A percentile compares a stretch with the other conserved stretches of the same genome.
phyloP scores from a whole-genome alignment of 148 eudicot species.

The Rhododendron kiyosumense region DNA sequence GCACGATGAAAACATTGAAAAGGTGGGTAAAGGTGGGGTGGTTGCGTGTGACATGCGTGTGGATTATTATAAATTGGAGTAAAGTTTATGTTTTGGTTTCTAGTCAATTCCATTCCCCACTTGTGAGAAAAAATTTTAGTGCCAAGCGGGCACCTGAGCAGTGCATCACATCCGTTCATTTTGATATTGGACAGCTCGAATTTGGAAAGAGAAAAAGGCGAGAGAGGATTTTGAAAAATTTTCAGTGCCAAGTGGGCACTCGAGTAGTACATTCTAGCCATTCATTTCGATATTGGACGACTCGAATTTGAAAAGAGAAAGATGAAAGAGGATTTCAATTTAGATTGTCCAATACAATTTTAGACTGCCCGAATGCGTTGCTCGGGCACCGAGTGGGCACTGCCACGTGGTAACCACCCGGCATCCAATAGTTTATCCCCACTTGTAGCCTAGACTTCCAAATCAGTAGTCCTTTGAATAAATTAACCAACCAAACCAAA shows the following conservation, averaged over 20 bases:
- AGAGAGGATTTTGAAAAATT: too few relatives aligned
- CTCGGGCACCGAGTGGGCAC: too few relatives aligned
- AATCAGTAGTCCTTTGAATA: not conserved
- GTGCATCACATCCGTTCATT: fast-evolving
- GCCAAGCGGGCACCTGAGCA: too few relatives aligned
- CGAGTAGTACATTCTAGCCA: fast-evolving
- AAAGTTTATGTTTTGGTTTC: not conserved
- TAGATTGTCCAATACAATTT: too few relatives aligned
- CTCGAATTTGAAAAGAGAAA: too few relatives aligned
- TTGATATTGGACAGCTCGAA: too few relatives aligned
- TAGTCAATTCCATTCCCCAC: not conserved
- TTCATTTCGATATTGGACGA: too few relatives aligned
- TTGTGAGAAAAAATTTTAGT: too few relatives aligned
- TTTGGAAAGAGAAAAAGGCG: too few relatives aligned
- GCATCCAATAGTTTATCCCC: not conserved
- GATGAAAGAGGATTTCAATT: too few relatives aligned
- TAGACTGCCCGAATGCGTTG: fast-evolving
- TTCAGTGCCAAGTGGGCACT: too few relatives aligned
- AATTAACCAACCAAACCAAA: not conserved
- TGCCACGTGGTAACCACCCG: too few relatives aligned
- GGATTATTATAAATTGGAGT: not conserved
- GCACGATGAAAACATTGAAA: not conserved
- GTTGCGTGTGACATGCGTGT: not conserved
- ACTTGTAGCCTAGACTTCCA: not conserved
- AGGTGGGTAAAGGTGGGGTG: not conserved